phyloP scores from a whole-genome alignment of 768 basidiomycete genomes.

The Lactifluus piperatus region DNA sequence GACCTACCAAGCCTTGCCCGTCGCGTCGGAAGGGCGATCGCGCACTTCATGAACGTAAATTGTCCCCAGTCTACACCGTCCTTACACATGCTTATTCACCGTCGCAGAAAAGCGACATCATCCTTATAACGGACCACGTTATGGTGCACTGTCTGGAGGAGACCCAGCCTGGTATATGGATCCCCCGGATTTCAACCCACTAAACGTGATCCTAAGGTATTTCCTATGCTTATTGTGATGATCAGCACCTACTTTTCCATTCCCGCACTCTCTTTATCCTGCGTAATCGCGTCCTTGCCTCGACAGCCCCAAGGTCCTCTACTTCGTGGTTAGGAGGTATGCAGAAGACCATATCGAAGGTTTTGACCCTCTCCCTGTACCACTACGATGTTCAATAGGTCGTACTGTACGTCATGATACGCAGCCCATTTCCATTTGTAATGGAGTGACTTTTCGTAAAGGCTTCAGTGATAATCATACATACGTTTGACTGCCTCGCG shows the following conservation, averaged over 20 bases:
- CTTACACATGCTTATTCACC: neutral
- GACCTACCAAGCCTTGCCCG: constrained; percentile 17
- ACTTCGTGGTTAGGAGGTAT: constrained; percentile 1
- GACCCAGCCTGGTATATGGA: constrained; percentile 11
- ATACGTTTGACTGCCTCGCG: neutral
- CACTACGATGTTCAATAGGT: constrained; percentile 7
- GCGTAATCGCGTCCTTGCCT: neutral
- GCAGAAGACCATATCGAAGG: neutral
- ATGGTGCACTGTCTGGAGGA: constrained; percentile 19
- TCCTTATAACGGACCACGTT: constrained; percentile 18
- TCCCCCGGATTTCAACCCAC: constrained; percentile 13
- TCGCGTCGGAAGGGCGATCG: constrained; percentile 17
- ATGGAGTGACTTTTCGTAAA: neutral
- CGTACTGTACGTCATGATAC: constrained; percentile 11
- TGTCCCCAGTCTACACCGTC: neutral
- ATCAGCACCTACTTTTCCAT: neutral
- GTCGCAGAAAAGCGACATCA: constrained; percentile 11
- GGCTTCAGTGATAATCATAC: neutral
- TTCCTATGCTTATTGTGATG: constrained; percentile 12
- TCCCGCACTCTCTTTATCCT: neutral
- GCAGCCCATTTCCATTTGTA: constrained; percentile 3
- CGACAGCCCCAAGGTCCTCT: neutral
- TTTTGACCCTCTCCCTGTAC: neutral
- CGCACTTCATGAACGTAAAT: constrained; percentile 18
- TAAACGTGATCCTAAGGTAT: constrained; percentile 10